These are phyloP conservation scores for Irpex sp. DNA, from an alignment of 1,284 basidiomycete species.

Conservation along the genomic window DNA sequence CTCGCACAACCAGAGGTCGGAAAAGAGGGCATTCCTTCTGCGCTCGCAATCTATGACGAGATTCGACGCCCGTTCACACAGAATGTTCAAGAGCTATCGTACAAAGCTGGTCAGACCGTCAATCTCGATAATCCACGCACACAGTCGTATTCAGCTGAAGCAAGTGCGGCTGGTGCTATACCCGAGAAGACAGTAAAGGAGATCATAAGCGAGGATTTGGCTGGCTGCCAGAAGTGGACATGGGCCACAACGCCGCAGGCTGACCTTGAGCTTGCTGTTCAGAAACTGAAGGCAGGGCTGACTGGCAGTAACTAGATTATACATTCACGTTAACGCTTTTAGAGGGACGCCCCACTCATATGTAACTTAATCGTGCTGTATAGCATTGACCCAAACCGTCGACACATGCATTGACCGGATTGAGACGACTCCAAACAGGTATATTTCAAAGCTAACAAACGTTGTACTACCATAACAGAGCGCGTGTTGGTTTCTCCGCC, in stretches of 20 bases:
- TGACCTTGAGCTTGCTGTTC: neutral
- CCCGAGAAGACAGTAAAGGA: neutral
- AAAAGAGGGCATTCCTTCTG: neutral
- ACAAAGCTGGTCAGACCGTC: neutral
- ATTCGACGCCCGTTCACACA: neutral
- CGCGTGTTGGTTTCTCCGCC: slow-evolving; percentile 4
- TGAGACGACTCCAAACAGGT: no score
- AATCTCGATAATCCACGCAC: neutral
- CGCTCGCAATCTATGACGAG: neutral
- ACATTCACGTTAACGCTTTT: no score
- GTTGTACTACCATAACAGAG: neutral
- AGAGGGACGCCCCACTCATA: neutral
- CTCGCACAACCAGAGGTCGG: neutral
- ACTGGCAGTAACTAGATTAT: neutral
- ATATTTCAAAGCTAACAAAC: no score
- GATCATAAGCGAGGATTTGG: neutral
- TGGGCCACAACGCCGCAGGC: neutral
- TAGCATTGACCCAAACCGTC: no score
- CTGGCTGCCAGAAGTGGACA: neutral
- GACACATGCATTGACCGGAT: no score
- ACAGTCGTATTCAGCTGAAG: neutral
- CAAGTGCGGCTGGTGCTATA: neutral
- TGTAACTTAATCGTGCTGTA: neutral
- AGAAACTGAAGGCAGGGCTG: neutral
- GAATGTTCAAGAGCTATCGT: neutral